These are phyloP conservation scores for Blastobotrys arbuscula DNA, from an alignment of 1,139 yeast genomes.

Conservation along the genomic window DNA sequence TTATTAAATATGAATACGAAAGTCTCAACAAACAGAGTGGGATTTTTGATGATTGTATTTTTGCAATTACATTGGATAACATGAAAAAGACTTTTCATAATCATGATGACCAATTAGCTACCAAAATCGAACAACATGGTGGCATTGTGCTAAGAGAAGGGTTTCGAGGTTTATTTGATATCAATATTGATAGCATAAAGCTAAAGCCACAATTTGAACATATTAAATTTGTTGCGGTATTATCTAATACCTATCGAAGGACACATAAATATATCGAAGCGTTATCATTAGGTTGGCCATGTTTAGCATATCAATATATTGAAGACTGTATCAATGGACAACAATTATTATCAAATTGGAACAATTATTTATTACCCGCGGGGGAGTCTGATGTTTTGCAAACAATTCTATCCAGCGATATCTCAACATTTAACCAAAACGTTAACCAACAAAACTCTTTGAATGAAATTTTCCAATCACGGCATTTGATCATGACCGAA, in stretches of 20 bases:
- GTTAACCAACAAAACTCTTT: not conserved
- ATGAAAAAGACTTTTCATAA: constrained; percentile 15
- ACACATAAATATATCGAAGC: constrained; percentile 79
- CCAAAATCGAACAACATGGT: constrained; percentile 44
- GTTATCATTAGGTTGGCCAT: constrained; percentile 88
- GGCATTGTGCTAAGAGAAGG: constrained; percentile 50
- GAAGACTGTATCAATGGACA: constrained; percentile 44
- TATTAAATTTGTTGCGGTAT: constrained; percentile 53
- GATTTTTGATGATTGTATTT: constrained; percentile 39
- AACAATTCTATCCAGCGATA: constrained; percentile 7
- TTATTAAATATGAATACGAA: constrained; percentile 4
- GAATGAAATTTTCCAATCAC: not conserved
- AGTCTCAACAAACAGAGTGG: constrained; percentile 11
- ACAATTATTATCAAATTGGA: constrained; percentile 39
- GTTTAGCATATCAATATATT: constrained; percentile 57
- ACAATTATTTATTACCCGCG: constrained; percentile 59
- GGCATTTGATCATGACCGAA: not conserved
- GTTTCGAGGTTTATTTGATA: constrained; percentile 34
- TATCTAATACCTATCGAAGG: constrained; percentile 53
- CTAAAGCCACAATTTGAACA: not conserved
- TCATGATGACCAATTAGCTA: constrained; percentile 36
- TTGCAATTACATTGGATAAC: constrained; percentile 37
- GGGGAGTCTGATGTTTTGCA: constrained; percentile 49
- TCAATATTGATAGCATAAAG: constrained; percentile 14
- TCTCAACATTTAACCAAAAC: not conserved